Percentiles rank a stretch among this genome's conserved stretches.
These are phyloP conservation scores for Ogataea wickerhamii DNA, from an alignment of 805 yeast species.

Conservation along the genomic window DNA sequence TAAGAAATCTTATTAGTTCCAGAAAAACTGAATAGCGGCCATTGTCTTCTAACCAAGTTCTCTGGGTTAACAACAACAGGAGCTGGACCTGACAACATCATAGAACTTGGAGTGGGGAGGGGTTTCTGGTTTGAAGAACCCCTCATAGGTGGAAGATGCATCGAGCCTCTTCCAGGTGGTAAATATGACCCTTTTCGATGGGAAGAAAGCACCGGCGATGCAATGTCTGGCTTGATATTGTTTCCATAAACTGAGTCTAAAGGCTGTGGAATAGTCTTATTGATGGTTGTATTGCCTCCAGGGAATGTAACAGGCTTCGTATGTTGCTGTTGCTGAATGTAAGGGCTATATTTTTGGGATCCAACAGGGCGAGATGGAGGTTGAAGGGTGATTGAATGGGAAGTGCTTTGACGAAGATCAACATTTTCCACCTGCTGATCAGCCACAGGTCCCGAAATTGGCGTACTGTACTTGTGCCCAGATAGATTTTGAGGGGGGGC, in stretches of 20 bases:
- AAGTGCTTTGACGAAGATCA: neutral
- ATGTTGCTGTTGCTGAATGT: conserved; percentile 4
- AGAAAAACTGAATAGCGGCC: conserved; percentile 74
- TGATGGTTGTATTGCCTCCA: neutral
- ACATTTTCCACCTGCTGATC: neutral
- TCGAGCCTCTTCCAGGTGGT: conserved; percentile 16
- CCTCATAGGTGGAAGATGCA: conserved; percentile 1
- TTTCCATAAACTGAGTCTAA: conserved; percentile 20
- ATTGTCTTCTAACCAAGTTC: conserved; percentile 56
- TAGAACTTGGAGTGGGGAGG: conserved; percentile 4
- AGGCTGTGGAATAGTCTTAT: conserved; percentile 11
- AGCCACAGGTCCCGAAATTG: neutral
- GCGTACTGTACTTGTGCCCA: conserved; percentile 2
- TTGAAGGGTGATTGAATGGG: conserved; percentile 2
- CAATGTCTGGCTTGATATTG: conserved; percentile 15
- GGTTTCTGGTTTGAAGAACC: conserved; percentile 1
- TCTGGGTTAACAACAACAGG: conserved; percentile 48
- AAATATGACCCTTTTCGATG: conserved; percentile 14
- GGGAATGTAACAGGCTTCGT: conserved; percentile 9
- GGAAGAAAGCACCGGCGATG: conserved; percentile 11
- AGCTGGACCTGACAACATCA: conserved; percentile 29
- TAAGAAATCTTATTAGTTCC: conserved; percentile 42
- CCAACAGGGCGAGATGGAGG: neutral
- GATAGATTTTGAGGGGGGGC: neutral
- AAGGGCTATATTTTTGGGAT: conserved; percentile 16